A percentile compares a stretch with the other conserved stretches of the same genome.
These are phyloP conservation scores for Phytophthora pini DNA, from an alignment of 352 stramenopile genomes.

Conservation along the genomic window DNA sequence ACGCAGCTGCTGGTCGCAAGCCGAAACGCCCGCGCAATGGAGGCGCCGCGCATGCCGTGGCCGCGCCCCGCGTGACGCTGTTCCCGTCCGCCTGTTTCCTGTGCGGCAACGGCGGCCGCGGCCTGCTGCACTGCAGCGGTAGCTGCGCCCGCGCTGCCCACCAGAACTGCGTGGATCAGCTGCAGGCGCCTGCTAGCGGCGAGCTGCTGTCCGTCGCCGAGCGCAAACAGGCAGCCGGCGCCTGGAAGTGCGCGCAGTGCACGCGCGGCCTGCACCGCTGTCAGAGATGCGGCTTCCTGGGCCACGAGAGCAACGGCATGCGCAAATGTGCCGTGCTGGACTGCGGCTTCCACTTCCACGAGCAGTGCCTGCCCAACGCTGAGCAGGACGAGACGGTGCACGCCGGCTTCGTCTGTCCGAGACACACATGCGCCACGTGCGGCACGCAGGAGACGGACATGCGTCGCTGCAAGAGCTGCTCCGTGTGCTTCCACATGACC, in stretches of 20 bases:
- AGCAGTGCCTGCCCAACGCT: slow-evolving; percentile 34
- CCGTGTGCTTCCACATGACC: slow-evolving; percentile 52
- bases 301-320: slow-evolving; percentile 60
- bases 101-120: slow-evolving; percentile 55
- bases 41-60: background rate
- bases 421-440: slow-evolving; percentile 65
- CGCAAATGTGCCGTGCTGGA: slow-evolving; percentile 53
- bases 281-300: slow-evolving; percentile 74
- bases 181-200: slow-evolving; percentile 36
- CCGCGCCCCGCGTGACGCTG: slow-evolving; percentile 39
- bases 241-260: slow-evolving; percentile 78
- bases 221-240: slow-evolving; percentile 39
- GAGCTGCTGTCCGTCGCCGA: slow-evolving; percentile 27
- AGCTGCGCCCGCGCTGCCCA: slow-evolving; percentile 70
- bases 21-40: slow-evolving; percentile 41
- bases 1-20: slow-evolving; percentile 2
- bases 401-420: slow-evolving; percentile 55
- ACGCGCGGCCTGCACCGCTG: slow-evolving; percentile 62
- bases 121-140: slow-evolving; percentile 63
- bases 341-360: slow-evolving; percentile 73
- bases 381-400: slow-evolving; percentile 15
- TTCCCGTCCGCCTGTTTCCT: slow-evolving; percentile 68
- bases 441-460: slow-evolving; percentile 57
- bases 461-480: slow-evolving; percentile 57
- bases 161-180: slow-evolving; percentile 61